Percentiles rank a stretch among this genome's conserved stretches.
These are phyloP conservation scores for Acrasis kona DNA, from an alignment of 78 protist species.

Conservation along the genomic window DNA sequence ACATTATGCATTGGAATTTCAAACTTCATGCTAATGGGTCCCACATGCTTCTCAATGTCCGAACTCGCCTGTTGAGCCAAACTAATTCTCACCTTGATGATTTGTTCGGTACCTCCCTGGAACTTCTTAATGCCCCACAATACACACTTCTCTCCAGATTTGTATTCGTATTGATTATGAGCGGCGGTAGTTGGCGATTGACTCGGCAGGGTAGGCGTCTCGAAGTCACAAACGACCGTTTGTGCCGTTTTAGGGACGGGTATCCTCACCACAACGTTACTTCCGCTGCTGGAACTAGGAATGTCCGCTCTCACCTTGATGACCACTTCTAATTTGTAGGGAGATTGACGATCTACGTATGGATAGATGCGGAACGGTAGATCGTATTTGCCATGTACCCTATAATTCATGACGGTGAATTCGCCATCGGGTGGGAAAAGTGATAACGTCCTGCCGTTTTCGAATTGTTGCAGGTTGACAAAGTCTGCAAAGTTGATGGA, in stretches of 20 bases:
- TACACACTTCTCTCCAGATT: not conserved
- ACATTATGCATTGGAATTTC: conserved; percentile 50
- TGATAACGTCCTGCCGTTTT: not conserved
- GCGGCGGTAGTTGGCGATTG: too few species aligned
- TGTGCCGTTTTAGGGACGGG: conserved; percentile 23
- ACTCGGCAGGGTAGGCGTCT: too few species aligned
- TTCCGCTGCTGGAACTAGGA: conserved; percentile 4
- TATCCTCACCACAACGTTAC: conserved; percentile 3
- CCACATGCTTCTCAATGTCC: conserved; percentile 45
- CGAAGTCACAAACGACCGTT: not conserved
- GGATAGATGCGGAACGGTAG: conserved; percentile 39
- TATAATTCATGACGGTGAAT: conserved; percentile 44
- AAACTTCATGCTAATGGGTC: conserved; percentile 63
- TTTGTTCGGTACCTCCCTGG: conserved; percentile 21
- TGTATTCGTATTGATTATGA: conserved; percentile 3
- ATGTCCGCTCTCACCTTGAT: conserved; percentile 30
- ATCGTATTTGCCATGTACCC: not conserved
- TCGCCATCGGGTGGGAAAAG: conserved; percentile 51
- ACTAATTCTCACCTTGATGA: not conserved
- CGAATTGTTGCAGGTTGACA: conserved; percentile 20
- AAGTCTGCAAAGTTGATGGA: conserved; percentile 53
- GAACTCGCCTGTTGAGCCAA: not conserved
- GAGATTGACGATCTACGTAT: not conserved
- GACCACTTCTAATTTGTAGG: conserved; percentile 12
- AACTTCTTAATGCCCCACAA: conserved; percentile 16